Evolutionary conservation across 805 yeast species (phyloP), one percentile per base, ranked within the genome.

Genomic region (Diddensiella caesifluorescens): DNA sequence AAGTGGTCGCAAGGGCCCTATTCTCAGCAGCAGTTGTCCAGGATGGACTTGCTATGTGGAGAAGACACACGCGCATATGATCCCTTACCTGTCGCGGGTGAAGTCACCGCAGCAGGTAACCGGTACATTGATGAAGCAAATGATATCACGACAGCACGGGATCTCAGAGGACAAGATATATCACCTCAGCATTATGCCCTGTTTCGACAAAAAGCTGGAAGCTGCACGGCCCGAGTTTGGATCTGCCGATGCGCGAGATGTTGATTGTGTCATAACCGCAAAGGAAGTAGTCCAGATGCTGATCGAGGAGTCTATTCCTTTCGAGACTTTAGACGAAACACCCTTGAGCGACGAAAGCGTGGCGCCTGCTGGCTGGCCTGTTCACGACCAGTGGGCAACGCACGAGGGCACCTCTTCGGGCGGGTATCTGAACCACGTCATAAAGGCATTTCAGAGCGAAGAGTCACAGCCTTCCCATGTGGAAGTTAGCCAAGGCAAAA

Each of bases 31-130:
- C 10, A 72, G 82, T 0, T 90, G 97, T 62, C 98, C 98, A 0
- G 98, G 98, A 0, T 92, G 95, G 87, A 92, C 92, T 0, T 70
- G 92, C 21, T 92, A 92, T 56, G 95, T 90, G 0, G 97, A 92
- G 52, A 92, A 92, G 67, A 89, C 97, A 0, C 96, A 90, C 59
- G 94, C 95, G 0, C 79, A 83, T 49, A 67, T 92, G 6, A 63
- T 88, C 12, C 83, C 89, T 0, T 68, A 71, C 44, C 57, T 92
- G 45, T 77, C 94, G 9, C 72, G 73, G 26, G 82, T 84, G 32
- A 85, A 86, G 55, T 85, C 95, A 0, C 94, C 97, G 3, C 97
- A 90, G 63, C 97, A 87, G 59, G 82, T 90, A 39, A 86, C 97
- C 0, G 97, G 97, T 0, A 67, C 78, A 15, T 51, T 89, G 18